Evolutionary conservation across 2,329 filamentous ascomycete species (phyloP), one percentile per base, ranked within the genome.

Genomic region (Cladosporium sp.): DNA sequence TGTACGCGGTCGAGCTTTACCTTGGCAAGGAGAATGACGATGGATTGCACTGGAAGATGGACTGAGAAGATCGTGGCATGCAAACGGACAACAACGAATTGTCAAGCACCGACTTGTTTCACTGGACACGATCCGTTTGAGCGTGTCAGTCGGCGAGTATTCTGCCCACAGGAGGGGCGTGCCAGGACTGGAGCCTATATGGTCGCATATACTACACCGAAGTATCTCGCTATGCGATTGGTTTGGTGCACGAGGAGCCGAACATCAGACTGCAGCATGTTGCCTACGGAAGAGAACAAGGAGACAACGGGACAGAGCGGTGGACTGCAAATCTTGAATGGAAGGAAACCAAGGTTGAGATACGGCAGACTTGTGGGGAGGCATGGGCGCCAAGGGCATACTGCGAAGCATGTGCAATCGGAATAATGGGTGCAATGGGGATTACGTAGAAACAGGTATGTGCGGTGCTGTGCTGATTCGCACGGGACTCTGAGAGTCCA

Each of bases 1-100:
- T 98, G 18, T 99, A 99, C 76, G 90, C 92, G 3, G 84, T 98
- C 52, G 95, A 99, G 79, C 81, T 98, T 63, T 94, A 93, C 74
- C 85, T 98, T 12, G 91, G 92, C 26, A 90, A 90, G 69, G 90
- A 91, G 64, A 91, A 96, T 73, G 86, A 91, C 58, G 91, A 96
- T 72, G 84, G 86, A 35, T 78, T 92, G 65, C 94, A 98, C 78
- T 98, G 94, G 93, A 98, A 98, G 82, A 90, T 89, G 26, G 94
- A 97, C 78, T 97, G 84, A 91, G 49, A 46, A 46, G 14, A 21
- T 46, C 10, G n/a, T 11, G 3, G n/a, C 37, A 44, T 12, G 40
- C 40, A 46, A 12, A 5, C 11, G 10, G 29, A 33, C 16, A 55
- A 33, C 7, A 18, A 29, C 16, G 11, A 21, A 33, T 33, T 31